A percentile compares a stretch with the other conserved stretches of the same genome.
phyloP scores from a whole-genome alignment of 352 stramenopile species.

The Peronospora destructor region DNA sequence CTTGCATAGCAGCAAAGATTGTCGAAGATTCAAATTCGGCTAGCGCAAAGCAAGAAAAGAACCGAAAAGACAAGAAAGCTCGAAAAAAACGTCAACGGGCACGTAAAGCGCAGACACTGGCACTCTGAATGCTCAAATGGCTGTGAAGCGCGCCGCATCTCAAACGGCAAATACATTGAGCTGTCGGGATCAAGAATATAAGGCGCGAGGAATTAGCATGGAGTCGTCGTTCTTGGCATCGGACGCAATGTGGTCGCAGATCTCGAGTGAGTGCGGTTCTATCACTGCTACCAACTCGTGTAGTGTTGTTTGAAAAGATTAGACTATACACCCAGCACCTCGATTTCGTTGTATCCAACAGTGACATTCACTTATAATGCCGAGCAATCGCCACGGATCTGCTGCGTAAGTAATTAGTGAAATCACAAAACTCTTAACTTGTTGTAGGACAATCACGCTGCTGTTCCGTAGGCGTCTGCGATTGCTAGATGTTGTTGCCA shows the following conservation, averaged over 20 bases:
- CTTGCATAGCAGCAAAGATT: not conserved
- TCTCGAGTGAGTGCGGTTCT: slow-evolving; percentile 33
- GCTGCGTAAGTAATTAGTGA: not conserved
- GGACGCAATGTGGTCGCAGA: slow-evolving; percentile 62
- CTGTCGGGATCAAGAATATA: slow-evolving; percentile 11
- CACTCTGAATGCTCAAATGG: slow-evolving; percentile 1
- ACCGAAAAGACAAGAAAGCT: slow-evolving; percentile 2
- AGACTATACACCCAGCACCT: too few relatives aligned
- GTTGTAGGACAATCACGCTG: too few relatives aligned
- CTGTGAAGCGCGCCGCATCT: not conserved
- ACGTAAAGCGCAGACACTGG: slow-evolving; percentile 9
- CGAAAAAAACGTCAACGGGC: slow-evolving; percentile 15
- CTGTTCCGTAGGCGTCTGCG: too few relatives aligned
- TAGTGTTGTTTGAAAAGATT: too few relatives aligned
- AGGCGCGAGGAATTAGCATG: slow-evolving; percentile 57
- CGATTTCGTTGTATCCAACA: too few relatives aligned
- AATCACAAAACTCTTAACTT: not conserved
- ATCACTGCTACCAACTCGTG: too few relatives aligned
- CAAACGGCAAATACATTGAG: slow-evolving; percentile 5
- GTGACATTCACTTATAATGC: too few relatives aligned
- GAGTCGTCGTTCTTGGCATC: slow-evolving; percentile 52
- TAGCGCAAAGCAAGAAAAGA: not conserved
- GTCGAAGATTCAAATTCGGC: not conserved
- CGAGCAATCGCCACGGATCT: too few relatives aligned
- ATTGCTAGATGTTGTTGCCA: too few relatives aligned